These are phyloP conservation scores for Populus deltoides DNA, from an alignment of 345 rosid genomes.

Conservation along the genomic window DNA sequence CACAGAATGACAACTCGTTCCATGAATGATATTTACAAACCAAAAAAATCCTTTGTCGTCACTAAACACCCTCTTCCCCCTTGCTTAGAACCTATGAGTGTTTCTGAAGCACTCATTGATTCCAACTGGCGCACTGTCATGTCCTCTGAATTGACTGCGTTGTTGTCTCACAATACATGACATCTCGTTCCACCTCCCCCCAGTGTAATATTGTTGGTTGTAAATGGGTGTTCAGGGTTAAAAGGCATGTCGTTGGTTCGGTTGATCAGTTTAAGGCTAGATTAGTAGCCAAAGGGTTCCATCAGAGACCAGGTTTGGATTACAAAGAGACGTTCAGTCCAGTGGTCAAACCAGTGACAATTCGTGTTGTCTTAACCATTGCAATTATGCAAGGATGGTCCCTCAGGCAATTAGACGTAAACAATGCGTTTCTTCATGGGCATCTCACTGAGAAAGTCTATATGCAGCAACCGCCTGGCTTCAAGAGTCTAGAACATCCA, in stretches of 20 bases:
- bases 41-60: neutral
- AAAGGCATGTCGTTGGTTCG: rapidly evolving
- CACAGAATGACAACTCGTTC: neutral
- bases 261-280: rapidly evolving
- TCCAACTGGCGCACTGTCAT: no score
- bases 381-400: neutral
- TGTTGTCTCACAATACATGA: neutral
- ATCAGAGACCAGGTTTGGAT: neutral
- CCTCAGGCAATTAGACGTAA: rapidly evolving
- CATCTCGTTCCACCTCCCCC: neutral
- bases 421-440: neutral
- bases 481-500: neutral
- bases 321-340: neutral
- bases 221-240: neutral
- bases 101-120: neutral
- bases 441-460: neutral
- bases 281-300: neutral
- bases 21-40: no score
- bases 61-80: neutral
- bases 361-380: rapidly evolving
- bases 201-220: neutral
- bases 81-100: neutral
- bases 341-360: neutral
- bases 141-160: neutral
- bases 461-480: neutral